Base-by-base conservation (phyloP, 2,329 filamentous ascomycete species). In the Ustulina deusta region DNA sequence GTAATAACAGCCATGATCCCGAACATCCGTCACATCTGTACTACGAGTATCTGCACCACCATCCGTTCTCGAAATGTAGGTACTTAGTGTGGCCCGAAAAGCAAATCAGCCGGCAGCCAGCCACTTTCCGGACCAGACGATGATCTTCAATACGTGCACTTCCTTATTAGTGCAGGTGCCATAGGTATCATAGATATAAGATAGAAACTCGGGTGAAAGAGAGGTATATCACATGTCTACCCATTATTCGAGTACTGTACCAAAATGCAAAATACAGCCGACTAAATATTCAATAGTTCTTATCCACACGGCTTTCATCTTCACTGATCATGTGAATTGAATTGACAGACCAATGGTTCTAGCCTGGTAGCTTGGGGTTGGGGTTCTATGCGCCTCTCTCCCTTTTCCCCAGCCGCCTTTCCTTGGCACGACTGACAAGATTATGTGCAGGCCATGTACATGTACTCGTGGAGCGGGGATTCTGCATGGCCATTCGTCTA, bases 351-450 rank as follows among this genome's bases (percentile, higher is more conserved):
- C n/a, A n/a, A n/a, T n/a, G n/a, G n/a, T n/a, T n/a, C n/a, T n/a
- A n/a, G n/a, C n/a, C n/a, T n/a, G n/a, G n/a, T n/a, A n/a, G n/a
- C n/a, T 49, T 44, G 32, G 27, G 51, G 52, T 61, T 52, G 34
- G 42, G 49, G 27, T 46, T 13, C 27, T 25, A 5, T 22, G 10
- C 42, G 32, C 61, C 51, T 49, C 22, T 13, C 44, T 20, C 60
- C 63, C 52, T 58, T 62, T 62, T 57, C 58, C 63, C 58, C 63
- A 57, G 52, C 27, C 36, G 22, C 59, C 52, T 54, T 60, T 36
- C 10, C 65, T 67, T 63, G 65, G 65, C 65, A 36, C 20, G 2
- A 38, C 27, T 60, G 60, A 63, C 60, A n/a, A n/a, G n/a, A n/a
- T n/a, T n/a, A n/a, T n/a, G n/a, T n/a, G n/a, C n/a, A n/a, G n/a